Percentiles rank a stretch among this genome's conserved stretches.
Conservation (phyloP, 176 grass and related monocot species). For the Bothriochloa decipiens region DNA sequence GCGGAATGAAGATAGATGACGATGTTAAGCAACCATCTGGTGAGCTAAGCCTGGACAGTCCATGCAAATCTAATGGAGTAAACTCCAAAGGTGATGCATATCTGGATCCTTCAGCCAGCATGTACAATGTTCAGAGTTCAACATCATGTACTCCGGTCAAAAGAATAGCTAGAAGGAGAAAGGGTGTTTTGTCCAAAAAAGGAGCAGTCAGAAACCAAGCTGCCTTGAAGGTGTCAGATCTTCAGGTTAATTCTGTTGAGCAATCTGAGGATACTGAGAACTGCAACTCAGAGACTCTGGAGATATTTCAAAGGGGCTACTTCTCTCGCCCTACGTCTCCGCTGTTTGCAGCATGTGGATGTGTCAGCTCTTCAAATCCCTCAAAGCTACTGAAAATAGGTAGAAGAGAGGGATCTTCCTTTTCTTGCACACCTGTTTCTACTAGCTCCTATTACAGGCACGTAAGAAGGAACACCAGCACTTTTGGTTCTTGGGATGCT, state of each 20-base stretch:
- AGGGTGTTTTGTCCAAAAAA: constrained; percentile 51
- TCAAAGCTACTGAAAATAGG: constrained; percentile 65
- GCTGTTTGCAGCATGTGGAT: constrained; percentile 71
- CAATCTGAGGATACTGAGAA: constrained; percentile 75
- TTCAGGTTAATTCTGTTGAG: constrained; percentile 54
- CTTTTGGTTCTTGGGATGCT: constrained; percentile 61
- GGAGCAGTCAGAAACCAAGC: constrained; percentile 40
- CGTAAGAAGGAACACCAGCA: constrained; percentile 47
- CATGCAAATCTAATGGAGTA: constrained; percentile 48
- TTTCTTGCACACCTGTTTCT: constrained; percentile 86
- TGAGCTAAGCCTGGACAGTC: constrained; percentile 50
- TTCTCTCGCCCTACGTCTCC: constrained; percentile 59
- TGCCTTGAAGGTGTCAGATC: constrained; percentile 45
- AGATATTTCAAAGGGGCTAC: constrained; percentile 36
- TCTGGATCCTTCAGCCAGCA: constrained; percentile 42
- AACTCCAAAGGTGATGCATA: constrained; percentile 50
- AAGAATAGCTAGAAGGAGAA: constrained; percentile 61
- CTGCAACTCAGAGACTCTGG: constrained; percentile 50
- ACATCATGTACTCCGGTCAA: constrained; percentile 56
- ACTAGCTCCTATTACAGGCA: constrained; percentile 76
- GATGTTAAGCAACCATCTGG: constrained; percentile 44
- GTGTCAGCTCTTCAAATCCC: constrained; percentile 69
- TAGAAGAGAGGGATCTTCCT: constrained; percentile 68
- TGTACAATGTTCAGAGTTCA: constrained; percentile 50
- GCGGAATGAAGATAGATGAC: constrained; percentile 51